Base-by-base conservation (phyloP, 2,329 filamentous ascomycete species). In the Scedosporium aurantiacum region DNA sequence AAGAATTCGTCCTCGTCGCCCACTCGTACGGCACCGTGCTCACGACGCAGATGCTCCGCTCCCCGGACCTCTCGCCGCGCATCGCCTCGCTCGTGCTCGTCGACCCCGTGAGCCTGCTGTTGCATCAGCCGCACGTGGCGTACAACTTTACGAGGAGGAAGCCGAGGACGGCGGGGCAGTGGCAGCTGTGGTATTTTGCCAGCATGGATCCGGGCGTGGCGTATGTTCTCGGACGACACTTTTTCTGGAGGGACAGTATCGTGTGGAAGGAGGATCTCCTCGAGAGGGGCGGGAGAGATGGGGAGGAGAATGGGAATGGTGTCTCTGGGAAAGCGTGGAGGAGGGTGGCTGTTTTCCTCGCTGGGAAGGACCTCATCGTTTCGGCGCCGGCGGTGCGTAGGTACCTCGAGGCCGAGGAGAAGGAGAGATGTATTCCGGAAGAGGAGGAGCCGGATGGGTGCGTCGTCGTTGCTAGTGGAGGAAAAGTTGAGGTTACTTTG, bases 201-300 rank as follows among this genome's bases (percentile, higher is more conserved):
- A 83, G 80, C 54, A 85, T 79, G 60, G 87, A 90, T 65, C 82
- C 84, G 28, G 84, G 84, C 2, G 83, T 88, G 2, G 81, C 86
- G 8, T 79, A 87, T 61, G 84, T 82, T 8, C 74, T 90, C 1
- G 82, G 80, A 0, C 75, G 87, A 2, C 79, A 85, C 66, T 89
- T 90, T 72, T 89, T 88, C 72, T 90, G 87, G 88, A 78, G 78
- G 27, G 79, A 89, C 65, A 89, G 87, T 64, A 82, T 88, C 45
- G 72, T 88, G 6, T 90, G 87, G 87, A 84, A 82, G 65, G 83
- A 89, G 57, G 84, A 88, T 63, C 70, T 89, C 55, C 64, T 79
- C 41, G 28, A 14, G 64, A 61, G 59, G 32, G 23, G 23, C 4
- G 28, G 21, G 25, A 32, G 16, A 18, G 25, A 32, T 62, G 63